Evolutionary conservation across 2,329 filamentous ascomycete genomes (phyloP).

Genomic region (Aspergillus neotritici): DNA sequence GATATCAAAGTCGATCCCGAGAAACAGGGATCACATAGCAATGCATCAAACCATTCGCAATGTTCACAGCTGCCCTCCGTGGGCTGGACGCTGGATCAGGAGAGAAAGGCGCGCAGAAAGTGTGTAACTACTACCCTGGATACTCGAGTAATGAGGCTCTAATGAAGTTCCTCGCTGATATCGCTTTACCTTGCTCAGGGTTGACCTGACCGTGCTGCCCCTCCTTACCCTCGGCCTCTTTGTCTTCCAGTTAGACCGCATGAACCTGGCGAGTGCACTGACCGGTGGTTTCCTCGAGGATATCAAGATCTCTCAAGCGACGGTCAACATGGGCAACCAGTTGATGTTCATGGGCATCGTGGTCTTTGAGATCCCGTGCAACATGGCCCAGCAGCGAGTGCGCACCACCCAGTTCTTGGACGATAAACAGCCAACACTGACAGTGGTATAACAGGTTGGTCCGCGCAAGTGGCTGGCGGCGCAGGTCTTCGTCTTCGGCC

Average conservation of each 20-base stretch:
- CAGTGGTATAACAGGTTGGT: conserved; percentile 39
- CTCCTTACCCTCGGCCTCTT: conserved; percentile 48
- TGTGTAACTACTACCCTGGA: no score
- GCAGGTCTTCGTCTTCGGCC: conserved; percentile 51
- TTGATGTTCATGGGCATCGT: conserved; percentile 50
- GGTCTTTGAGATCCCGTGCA: conserved; percentile 49
- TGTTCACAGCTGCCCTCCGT: no score
- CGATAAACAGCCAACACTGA: no score
- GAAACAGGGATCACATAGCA: no score
- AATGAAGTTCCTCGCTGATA: neutral
- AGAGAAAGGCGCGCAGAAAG: no score
- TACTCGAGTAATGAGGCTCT: no score
- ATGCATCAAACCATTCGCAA: no score
- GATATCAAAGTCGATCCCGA: no score
- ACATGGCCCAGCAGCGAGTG: conserved; percentile 32
- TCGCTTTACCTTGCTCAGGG: conserved; percentile 24
- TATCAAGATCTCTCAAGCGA: conserved; percentile 42
- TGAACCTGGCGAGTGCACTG: conserved; percentile 49
- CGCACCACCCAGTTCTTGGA: no score
- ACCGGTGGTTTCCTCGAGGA: conserved; percentile 45
- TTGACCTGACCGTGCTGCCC: conserved; percentile 45
- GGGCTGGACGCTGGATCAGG: no score
- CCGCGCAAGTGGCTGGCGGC: conserved; percentile 51
- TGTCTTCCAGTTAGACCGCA: conserved; percentile 50
- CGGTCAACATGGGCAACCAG: conserved; percentile 50